Conservation (phyloP, 2,329 filamentous ascomycete genomes). For the Neopestalotiopsis rosae region DNA sequence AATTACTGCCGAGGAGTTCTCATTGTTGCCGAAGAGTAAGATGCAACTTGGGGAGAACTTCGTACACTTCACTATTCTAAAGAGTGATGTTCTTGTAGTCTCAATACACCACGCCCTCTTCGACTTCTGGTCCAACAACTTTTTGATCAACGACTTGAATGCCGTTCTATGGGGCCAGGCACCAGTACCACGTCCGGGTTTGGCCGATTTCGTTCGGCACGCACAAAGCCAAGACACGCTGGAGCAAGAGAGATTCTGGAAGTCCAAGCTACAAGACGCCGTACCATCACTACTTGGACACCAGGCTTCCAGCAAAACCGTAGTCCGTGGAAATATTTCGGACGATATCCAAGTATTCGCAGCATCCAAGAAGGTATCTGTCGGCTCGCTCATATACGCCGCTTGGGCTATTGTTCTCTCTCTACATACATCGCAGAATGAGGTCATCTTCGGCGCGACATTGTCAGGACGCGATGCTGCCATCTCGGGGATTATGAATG, state of each 20-base stretch:
- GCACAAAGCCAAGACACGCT: slow-evolving; percentile 12
- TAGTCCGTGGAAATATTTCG: slow-evolving; percentile 13
- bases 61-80: slow-evolving; percentile 23
- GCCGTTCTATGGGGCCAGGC: slow-evolving; percentile 11
- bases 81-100: slow-evolving; percentile 28
- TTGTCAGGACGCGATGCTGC: slow-evolving; percentile 49
- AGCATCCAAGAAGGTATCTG: slow-evolving; percentile 2
- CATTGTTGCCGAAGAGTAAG: slow-evolving; percentile 9
- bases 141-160: slow-evolving; percentile 32
- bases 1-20: slow-evolving; percentile 21
- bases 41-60: slow-evolving; percentile 21
- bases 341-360: slow-evolving; percentile 12
- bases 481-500: slow-evolving; percentile 48
- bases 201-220: slow-evolving; percentile 19
- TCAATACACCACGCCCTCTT: slow-evolving; percentile 40
- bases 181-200: slow-evolving; percentile 14
- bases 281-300: slow-evolving; percentile 14
- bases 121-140: slow-evolving; percentile 38
- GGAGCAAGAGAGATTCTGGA: slow-evolving; percentile 16
- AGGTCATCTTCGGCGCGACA: slow-evolving; percentile 47
- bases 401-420: slow-evolving; percentile 27
- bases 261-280: slow-evolving; percentile 17
- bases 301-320: slow-evolving; percentile 6
- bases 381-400: slow-evolving; percentile 17
- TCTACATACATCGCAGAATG: slow-evolving; percentile 31